Conservation (phyloP, 441 rosid species). For the Biscutella laevigata region DNA sequence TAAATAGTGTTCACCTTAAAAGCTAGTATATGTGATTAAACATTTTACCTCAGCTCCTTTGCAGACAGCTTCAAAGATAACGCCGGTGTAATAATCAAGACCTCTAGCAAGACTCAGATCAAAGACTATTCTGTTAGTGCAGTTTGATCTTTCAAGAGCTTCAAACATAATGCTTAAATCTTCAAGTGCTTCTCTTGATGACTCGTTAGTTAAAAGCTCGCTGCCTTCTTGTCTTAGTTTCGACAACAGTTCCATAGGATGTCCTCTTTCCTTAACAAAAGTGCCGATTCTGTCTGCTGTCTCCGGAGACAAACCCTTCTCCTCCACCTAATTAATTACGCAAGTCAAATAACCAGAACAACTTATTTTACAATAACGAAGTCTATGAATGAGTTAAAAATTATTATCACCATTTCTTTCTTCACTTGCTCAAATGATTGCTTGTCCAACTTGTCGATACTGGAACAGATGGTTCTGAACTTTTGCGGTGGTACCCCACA, state of each 20-base stretch:
- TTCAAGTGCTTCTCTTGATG: slow-evolving; percentile 57
- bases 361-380: no score
- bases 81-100: slow-evolving; percentile 93
- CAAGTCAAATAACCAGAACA: no score
- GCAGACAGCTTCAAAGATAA: slow-evolving; percentile 79
- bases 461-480: slow-evolving; percentile 53
- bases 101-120: slow-evolving; percentile 97
- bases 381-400: no score
- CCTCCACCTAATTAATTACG: slow-evolving; percentile 27
- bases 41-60: slow-evolving; percentile 61
- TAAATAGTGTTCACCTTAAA: no score
- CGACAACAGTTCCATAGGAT: slow-evolving; percentile 48
- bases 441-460: slow-evolving; percentile 52
- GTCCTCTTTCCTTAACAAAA: slow-evolving; percentile 72
- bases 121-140: slow-evolving; percentile 70
- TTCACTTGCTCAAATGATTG: slow-evolving; percentile 66
- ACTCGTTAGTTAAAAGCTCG: slow-evolving; percentile 45
- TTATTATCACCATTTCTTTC: slow-evolving; percentile 65
- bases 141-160: slow-evolving; percentile 66
- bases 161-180: slow-evolving; percentile 73
- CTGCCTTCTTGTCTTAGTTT: slow-evolving; percentile 55
- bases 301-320: slow-evolving; percentile 66
- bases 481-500: slow-evolving; percentile 53
- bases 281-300: slow-evolving; percentile 69
- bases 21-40: no score